These are phyloP conservation scores for Thecaphora thlaspeos DNA, from an alignment of 1,284 basidiomycete genomes.

Conservation along the genomic window DNA sequence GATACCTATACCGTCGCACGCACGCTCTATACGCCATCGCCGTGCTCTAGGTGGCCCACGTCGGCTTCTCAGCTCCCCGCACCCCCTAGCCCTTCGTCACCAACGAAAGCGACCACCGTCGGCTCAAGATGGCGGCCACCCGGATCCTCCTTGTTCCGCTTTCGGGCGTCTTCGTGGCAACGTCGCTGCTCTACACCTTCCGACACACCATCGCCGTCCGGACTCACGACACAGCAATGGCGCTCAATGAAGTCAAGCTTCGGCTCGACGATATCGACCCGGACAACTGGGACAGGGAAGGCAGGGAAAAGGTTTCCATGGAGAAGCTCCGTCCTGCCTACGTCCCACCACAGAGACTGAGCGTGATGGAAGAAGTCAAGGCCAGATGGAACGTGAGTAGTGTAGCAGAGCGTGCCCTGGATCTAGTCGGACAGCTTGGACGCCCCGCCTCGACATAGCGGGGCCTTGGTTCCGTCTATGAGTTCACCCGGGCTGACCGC, in stretches of 20 bases:
- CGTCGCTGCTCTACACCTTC: conserved; percentile 36
- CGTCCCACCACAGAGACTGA: conserved; percentile 21
- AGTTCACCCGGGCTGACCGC: too few species aligned
- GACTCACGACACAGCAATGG: conserved; percentile 28
- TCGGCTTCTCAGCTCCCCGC: too few species aligned
- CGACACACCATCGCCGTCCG: conserved; percentile 34
- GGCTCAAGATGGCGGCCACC: conserved; percentile 17
- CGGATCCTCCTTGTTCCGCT: conserved; percentile 28
- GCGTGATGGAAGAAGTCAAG: conserved; percentile 37
- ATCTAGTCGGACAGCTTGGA: too few species aligned
- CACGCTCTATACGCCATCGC: too few species aligned
- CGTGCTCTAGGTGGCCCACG: too few species aligned
- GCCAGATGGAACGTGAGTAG: conserved; percentile 36
- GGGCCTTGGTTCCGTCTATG: too few species aligned
- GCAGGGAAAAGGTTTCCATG: conserved; percentile 15
- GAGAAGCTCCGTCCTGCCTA: conserved; percentile 31
- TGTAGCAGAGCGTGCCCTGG: too few species aligned
- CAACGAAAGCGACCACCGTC: background rate
- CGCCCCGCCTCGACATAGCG: too few species aligned
- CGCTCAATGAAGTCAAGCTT: conserved; percentile 28
- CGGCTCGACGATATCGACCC: conserved; percentile 39
- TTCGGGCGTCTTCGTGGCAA: conserved; percentile 36
- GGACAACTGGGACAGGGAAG: conserved; percentile 36
- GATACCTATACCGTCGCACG: too few species aligned
- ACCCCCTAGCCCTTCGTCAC: conserved; percentile 12